These are phyloP conservation scores for Arabidopsis suecica DNA, from an alignment of 345 rosid genomes.

Conservation along the genomic window DNA sequence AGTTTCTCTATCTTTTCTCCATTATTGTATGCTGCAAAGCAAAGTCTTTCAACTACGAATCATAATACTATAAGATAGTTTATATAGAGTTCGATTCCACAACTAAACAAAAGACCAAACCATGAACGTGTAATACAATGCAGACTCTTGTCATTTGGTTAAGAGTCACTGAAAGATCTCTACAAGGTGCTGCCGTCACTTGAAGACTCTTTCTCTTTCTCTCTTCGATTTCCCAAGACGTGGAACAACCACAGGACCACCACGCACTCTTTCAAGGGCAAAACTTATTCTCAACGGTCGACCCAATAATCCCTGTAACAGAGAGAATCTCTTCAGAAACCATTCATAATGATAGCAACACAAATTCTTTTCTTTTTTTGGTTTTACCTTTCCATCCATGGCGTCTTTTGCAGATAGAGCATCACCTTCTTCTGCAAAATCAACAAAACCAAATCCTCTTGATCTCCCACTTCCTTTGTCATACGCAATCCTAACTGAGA, in stretches of 20 bases:
- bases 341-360: background rate
- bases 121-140: conserved; percentile 2
- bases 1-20: background rate
- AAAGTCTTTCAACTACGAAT: background rate
- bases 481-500: conserved; percentile 69
- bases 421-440: conserved; percentile 59
- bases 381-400: conserved; percentile 88
- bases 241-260: conserved; percentile 79
- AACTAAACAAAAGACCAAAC: conserved; percentile 6
- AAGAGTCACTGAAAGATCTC: conserved; percentile 11
- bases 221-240: conserved; percentile 51
- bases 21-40: background rate
- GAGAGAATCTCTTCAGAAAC: background rate
- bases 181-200: conserved; percentile 9
- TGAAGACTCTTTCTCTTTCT: conserved; percentile 26
- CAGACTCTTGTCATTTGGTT: background rate
- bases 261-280: conserved; percentile 80
- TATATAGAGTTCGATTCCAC: background rate
- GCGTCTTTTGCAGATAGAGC: conserved; percentile 79
- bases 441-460: conserved; percentile 92
- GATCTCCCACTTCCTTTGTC: conserved; percentile 83
- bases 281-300: conserved; percentile 76
- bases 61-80: background rate
- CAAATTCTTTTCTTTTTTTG: background rate
- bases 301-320: conserved; percentile 74